phyloP scores from a whole-genome alignment of 2,329 filamentous ascomycete genomes.

The Apiospora arundinis region DNA sequence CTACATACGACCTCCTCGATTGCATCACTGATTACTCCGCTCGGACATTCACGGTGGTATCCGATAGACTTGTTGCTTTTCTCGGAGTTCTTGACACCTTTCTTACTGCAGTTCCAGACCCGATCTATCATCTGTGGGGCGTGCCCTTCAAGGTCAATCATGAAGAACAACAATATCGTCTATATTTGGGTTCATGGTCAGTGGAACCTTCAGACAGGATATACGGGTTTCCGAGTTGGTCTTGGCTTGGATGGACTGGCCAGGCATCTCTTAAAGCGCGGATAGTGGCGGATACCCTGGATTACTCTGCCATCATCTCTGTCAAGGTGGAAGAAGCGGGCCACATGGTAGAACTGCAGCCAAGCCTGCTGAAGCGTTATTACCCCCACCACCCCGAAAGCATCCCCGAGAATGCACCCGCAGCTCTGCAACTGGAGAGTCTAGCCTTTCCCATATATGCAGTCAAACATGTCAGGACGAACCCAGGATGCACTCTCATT shows the following conservation, averaged over 20 bases:
- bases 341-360: not conserved
- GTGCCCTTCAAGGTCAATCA: no score
- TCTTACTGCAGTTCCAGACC: fast-evolving
- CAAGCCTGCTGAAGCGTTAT: not conserved
- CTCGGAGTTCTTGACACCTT: not conserved
- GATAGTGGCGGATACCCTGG: not conserved
- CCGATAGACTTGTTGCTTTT: not conserved
- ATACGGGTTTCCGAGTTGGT: not conserved
- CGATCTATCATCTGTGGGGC: not conserved
- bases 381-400: not conserved
- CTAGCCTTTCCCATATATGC: not conserved
- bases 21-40: not conserved
- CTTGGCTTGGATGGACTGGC: not conserved
- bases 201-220: not conserved
- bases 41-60: not conserved
- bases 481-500: not conserved
- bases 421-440: not conserved
- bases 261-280: not conserved
- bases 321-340: not conserved
- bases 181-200: not conserved
- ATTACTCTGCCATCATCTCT: no score
- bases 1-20: no score
- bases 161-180: no score
- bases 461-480: not conserved
- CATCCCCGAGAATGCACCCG: not conserved